phyloP scores from a whole-genome alignment of 2,329 filamentous ascomycete genomes.

The Pseudocercospora pini-densiflorae region DNA sequence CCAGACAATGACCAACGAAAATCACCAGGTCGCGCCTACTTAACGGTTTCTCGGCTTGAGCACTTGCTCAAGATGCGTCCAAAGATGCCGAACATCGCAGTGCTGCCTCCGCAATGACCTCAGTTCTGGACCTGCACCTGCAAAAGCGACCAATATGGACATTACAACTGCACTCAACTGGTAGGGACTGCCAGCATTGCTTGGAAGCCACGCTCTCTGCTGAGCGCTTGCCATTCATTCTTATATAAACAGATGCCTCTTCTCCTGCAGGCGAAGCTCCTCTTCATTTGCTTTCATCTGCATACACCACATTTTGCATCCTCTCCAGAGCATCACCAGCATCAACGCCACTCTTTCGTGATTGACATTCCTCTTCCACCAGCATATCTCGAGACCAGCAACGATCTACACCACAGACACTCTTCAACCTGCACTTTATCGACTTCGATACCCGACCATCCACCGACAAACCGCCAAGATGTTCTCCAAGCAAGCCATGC shows the following conservation, averaged over 20 bases:
- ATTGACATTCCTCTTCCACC: background rate
- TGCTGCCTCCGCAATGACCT: background rate
- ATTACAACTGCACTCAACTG: background rate
- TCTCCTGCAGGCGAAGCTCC: background rate
- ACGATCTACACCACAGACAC: background rate
- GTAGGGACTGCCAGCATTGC: background rate
- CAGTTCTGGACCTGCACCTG: background rate
- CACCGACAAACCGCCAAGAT: background rate
- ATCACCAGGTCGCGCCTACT: background rate
- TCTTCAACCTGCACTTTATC: background rate
- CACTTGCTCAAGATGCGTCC: background rate
- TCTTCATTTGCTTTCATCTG: background rate
- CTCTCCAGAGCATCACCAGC: background rate
- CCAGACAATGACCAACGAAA: background rate
- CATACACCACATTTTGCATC: background rate
- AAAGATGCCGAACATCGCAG: background rate
- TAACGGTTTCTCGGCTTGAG: background rate
- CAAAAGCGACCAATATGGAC: background rate
- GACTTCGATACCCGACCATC: background rate
- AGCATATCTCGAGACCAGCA: background rate
- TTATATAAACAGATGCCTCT: background rate
- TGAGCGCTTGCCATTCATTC: background rate
- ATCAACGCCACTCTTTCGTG: background rate
- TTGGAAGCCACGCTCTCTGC: background rate
- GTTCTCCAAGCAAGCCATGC: slow-evolving; percentile 1